Base-by-base conservation (phyloP, 768 basidiomycete genomes). In the Pleurotus platypus region DNA sequence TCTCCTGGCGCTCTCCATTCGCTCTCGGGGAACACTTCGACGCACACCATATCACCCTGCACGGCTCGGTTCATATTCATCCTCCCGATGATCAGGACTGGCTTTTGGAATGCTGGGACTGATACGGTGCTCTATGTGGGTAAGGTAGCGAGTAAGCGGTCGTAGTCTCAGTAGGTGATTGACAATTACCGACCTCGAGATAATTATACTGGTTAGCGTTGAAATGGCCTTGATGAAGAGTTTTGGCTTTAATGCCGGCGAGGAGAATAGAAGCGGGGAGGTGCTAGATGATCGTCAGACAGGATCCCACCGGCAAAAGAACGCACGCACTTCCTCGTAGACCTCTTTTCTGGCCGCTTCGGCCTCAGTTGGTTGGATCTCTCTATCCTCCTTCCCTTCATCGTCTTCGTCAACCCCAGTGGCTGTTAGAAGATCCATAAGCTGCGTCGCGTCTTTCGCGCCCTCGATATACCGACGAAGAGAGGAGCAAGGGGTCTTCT, bases 61-160 rank as follows among this genome's bases (percentile, higher is more conserved):
- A 98, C 91, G 0, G 94, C 87, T 15, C 97, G 85, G 67, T 99
- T 99, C 90, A 98, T 97, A 60, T 93, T 87, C 70, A 94, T 89
- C 26, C 94, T 79, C 0, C 95, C 95, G 27, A 92, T 80, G 4
- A 99, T 77, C 1, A 98, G 78, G 7, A 98, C 78, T 0, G 92
- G 87, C 66, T 90, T 45, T 2, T n/a, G n/a, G 63, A 90, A 89
- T 0, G 79, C 81, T 1, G 86, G 83, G 0, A 90, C 87, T 3
- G 83, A 77, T 15, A 97, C 94, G 47, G 79, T 90, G 5, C 94
- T 96, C 89, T 93, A 63, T 15, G n/a, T 24, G 39, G 13, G 22
- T 24, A 24, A 24, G 24, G 24, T 24, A 24, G 24, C 4, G 27
- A 24, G 3, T 18, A 6, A 56, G 39, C 49, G 20, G 37, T 38